Conservation (phyloP, 2,329 filamentous ascomycete species). For the Pseudodiploospora longispora region DNA sequence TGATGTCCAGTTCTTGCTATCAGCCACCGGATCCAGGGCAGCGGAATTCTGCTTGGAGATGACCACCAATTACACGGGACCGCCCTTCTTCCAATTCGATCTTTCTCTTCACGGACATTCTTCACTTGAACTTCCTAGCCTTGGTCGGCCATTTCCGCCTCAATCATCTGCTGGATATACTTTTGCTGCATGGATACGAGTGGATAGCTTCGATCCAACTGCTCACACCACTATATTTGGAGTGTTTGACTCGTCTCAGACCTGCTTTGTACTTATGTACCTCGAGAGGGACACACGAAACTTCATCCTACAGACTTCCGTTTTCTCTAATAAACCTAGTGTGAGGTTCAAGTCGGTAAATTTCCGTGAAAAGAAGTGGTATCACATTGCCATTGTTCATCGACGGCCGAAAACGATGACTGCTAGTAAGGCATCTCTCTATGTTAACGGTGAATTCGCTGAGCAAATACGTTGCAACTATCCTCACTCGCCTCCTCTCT, state of each 20-base stretch:
- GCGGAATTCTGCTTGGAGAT: conserved; percentile 67
- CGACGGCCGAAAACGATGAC: conserved; percentile 66
- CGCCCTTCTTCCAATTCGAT: conserved; percentile 90
- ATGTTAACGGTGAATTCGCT: conserved; percentile 86
- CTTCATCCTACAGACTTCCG: conserved; percentile 92
- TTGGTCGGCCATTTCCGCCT: conserved; percentile 80
- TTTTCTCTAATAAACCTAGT: conserved; percentile 76
- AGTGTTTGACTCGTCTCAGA: conserved; percentile 83
- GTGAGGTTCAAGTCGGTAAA: conserved; percentile 81
- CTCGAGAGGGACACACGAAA: conserved; percentile 89
- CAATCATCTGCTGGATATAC: conserved; percentile 76
- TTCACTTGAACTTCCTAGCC: conserved; percentile 80
- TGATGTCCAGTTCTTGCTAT: conserved; percentile 69
- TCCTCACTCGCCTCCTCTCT: conserved; percentile 63
- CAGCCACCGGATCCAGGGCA: conserved; percentile 41
- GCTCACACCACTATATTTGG: conserved; percentile 94
- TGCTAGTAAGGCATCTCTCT: conserved; percentile 76
- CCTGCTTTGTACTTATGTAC: conserved; percentile 89
- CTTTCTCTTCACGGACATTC: conserved; percentile 80
- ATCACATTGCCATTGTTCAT: conserved; percentile 87
- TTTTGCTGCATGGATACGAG: conserved; percentile 78
- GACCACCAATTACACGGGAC: conserved; percentile 65
- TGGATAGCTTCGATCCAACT: conserved; percentile 76
- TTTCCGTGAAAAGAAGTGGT: conserved; percentile 77
- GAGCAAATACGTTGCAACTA: conserved; percentile 89